Evolutionary conservation across 2,329 filamentous ascomycete genomes (phyloP), one percentile per base, ranked within the genome.

Genomic region (Ascochyta rabiei): DNA sequence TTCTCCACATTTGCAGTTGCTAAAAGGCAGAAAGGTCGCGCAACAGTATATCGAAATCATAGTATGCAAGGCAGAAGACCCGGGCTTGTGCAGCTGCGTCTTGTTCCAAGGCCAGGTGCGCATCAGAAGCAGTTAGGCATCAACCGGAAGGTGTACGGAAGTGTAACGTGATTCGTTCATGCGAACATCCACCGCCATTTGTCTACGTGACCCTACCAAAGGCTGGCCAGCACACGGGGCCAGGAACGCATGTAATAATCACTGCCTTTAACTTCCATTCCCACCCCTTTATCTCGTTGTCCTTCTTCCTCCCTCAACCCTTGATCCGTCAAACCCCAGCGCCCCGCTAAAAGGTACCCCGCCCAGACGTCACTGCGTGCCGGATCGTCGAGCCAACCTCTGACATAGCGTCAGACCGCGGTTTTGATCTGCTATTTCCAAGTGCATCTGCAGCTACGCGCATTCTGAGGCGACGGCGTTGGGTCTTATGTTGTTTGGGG

Each of bases 141-240:
- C 60, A 56, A 57, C 38, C 53, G 48, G 54, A 58, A 61, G 61
- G 63, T 56, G 58, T 52, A 59, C 33, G 47, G 56, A 47, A 53
- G 50, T 44, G 58, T 41, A 56, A 34, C 59, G 51, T 71, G 66
- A 72, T 70, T 70, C 60, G 67, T 56, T 59, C 56, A 60, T 58
- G 44, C 39, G 55, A 41, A 56, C 62, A 53, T 57, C 59, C 57
- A 65, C 62, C 62, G 64, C 64, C 56, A 56, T 63, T 62, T 57
- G 60, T 61, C 53, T 59, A 64, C 66, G 65, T 70, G 67, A 66
- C 63, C 52, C 57, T 50, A 47, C 48, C 40, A 61, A 60, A 62
- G 58, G 44, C 48, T 53, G 49, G 61, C 61, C 62, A 64, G 50
- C 60, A 61, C 61, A 68, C 60, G 63, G 58, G 63, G 55, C 59